Percentiles rank a stretch among this genome's conserved stretches.
Evolutionary conservation across 2,329 filamentous ascomycete genomes (phyloP).

Genomic region (Leptosphaerulina australis): DNA sequence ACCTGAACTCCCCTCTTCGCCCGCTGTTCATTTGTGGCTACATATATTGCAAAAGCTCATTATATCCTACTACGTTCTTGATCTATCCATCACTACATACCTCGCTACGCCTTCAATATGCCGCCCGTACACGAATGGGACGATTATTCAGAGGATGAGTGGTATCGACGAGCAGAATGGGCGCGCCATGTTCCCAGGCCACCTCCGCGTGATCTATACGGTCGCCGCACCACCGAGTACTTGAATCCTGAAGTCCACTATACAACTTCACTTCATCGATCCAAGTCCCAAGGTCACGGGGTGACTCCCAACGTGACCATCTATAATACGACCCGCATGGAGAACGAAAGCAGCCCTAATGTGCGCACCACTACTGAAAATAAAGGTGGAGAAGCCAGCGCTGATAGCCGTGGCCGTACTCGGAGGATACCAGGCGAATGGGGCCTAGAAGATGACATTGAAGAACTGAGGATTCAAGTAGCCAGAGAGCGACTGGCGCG

Average conservation of each 20-base stretch:
- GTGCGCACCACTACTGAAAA: slow-evolving; percentile 41
- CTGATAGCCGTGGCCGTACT: slow-evolving; percentile 39
- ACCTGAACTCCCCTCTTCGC: slow-evolving; percentile 23
- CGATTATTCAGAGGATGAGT: slow-evolving; percentile 35
- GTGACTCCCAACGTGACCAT: slow-evolving; percentile 55
- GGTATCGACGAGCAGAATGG: slow-evolving; percentile 30
- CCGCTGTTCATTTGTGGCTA: slow-evolving; percentile 16
- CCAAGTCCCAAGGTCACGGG: slow-evolving; percentile 52
- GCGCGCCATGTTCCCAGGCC: slow-evolving; percentile 41
- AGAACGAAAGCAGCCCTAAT: slow-evolving; percentile 44
- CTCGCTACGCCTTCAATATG: slow-evolving; percentile 25
- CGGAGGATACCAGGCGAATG: slow-evolving; percentile 44
- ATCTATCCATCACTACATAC: neutral
- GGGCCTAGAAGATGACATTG: slow-evolving; percentile 46
- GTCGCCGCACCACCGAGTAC: slow-evolving; percentile 39
- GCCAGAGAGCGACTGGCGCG: slow-evolving; percentile 26
- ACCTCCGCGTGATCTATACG: slow-evolving; percentile 24
- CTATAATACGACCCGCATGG: slow-evolving; percentile 52
- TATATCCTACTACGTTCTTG: neutral
- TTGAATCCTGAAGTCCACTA: slow-evolving; percentile 39
- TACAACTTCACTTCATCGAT: slow-evolving; percentile 49
- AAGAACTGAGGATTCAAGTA: slow-evolving; percentile 37
- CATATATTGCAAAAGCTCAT: neutral
- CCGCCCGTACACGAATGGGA: slow-evolving; percentile 36
- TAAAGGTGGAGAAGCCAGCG: slow-evolving; percentile 32